phyloP scores from a whole-genome alignment of 2,329 filamentous ascomycete genomes.

The Bipolaris sorokiniana region DNA sequence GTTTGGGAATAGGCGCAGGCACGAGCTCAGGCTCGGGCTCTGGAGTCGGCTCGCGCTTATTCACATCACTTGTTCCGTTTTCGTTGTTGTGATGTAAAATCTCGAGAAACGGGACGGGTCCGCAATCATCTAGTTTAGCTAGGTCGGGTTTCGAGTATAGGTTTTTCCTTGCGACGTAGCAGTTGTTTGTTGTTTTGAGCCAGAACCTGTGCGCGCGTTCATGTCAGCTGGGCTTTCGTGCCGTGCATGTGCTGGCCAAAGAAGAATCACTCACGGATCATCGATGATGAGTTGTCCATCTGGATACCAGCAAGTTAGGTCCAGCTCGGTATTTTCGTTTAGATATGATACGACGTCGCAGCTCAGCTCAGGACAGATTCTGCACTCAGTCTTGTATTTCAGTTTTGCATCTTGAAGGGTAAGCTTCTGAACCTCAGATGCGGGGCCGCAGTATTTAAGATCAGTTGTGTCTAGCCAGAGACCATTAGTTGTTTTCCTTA shows the following conservation, averaged over 20 bases:
- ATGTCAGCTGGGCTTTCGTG: neutral
- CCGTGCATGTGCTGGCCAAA: neutral
- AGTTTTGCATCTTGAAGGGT: conserved; percentile 33
- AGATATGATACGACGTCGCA: conserved; percentile 34
- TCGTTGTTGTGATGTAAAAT: conserved; percentile 27
- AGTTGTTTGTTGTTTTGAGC: conserved; percentile 42
- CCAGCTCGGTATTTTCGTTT: conserved; percentile 34
- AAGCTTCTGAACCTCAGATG: conserved; percentile 32
- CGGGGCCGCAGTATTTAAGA: conserved; percentile 35
- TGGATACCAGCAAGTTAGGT: conserved; percentile 38
- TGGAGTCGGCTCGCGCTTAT: conserved; percentile 16
- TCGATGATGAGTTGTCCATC: conserved; percentile 35
- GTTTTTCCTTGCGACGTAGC: conserved; percentile 37
- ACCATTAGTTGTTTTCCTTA: neutral
- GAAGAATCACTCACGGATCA: conserved; percentile 27
- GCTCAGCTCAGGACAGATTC: conserved; percentile 28
- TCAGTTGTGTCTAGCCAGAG: conserved; percentile 25
- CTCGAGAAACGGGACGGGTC: conserved; percentile 38
- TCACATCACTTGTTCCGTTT: conserved; percentile 30
- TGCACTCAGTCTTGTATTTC: conserved; percentile 40
- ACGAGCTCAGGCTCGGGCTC: neutral
- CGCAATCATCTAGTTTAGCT: conserved; percentile 35
- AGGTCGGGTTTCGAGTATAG: conserved; percentile 34
- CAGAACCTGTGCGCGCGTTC: conserved; percentile 23
- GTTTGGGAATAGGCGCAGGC: neutral